Percentiles rank a stretch among this genome's conserved stretches.
These are phyloP conservation scores for Neltuma alba DNA, from an alignment of 306 rosid genomes.

Conservation along the genomic window DNA sequence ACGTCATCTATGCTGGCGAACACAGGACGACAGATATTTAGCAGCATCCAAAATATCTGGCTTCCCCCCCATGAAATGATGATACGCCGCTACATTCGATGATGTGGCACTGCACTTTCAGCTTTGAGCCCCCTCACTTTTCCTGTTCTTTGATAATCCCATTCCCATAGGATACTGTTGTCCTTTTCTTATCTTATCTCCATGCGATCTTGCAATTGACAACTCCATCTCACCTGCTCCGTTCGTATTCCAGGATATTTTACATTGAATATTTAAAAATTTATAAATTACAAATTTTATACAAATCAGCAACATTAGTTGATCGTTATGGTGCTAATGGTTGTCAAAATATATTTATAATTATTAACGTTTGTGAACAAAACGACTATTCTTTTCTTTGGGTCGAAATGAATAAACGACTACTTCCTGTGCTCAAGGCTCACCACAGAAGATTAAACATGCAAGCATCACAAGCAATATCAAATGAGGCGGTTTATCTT, in stretches of 20 bases:
- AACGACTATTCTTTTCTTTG: too few relatives aligned
- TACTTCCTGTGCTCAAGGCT: not conserved
- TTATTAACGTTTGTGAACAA: too few relatives aligned
- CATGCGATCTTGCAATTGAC: not conserved
- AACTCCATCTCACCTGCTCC: not conserved
- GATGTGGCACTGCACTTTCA: not conserved
- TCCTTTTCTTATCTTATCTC: conserved; percentile 11
- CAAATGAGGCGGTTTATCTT: not conserved
- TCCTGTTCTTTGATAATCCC: not conserved
- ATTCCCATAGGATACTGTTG: not conserved
- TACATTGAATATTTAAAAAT: not conserved
- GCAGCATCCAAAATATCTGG: conserved; percentile 61
- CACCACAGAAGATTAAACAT: not conserved
- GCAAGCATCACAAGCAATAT: not conserved
- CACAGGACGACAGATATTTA: conserved; percentile 50
- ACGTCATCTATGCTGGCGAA: conserved; percentile 49
- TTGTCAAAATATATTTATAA: too few relatives aligned
- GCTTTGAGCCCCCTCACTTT: not conserved
- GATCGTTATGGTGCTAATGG: not conserved
- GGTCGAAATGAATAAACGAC: too few relatives aligned
- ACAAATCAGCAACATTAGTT: not conserved
- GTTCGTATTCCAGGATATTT: not conserved
- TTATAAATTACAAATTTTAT: not conserved
- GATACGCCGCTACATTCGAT: not conserved
- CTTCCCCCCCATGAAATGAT: not conserved